Conservation (phyloP, 1,139 yeast species). For the Saccharomyces hybrid region DNA sequence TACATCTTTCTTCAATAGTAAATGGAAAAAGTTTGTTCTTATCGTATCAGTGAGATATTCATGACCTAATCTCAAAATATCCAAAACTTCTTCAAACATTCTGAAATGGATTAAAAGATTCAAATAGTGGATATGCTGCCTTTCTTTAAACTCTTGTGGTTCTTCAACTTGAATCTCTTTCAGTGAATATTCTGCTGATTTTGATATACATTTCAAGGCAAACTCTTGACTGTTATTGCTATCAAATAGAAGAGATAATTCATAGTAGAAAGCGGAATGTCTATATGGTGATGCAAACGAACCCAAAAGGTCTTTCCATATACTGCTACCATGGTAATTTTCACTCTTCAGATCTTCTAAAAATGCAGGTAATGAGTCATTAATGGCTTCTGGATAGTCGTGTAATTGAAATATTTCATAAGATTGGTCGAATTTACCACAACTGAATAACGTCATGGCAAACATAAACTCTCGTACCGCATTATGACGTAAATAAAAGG, state of each 20-base stretch:
- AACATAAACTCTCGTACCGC: conserved; percentile 23
- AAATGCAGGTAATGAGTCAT: conserved; percentile 16
- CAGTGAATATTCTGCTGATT: conserved; percentile 25
- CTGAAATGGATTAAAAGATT: conserved; percentile 23
- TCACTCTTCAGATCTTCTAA: conserved; percentile 12
- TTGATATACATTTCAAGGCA: conserved; percentile 25
- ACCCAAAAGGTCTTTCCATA: conserved; percentile 22
- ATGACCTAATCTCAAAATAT: conserved; percentile 27
- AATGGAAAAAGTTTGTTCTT: conserved; percentile 21
- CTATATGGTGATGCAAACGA: conserved; percentile 13
- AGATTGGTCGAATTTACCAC: conserved; percentile 21
- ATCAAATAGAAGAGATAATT: conserved; percentile 19
- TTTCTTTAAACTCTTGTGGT: conserved; percentile 17
- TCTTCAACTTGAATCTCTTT: conserved; percentile 14
- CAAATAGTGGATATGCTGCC: conserved; percentile 24
- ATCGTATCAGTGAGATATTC: conserved; percentile 15
- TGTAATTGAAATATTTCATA: conserved; percentile 22
- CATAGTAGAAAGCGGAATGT: conserved; percentile 16
- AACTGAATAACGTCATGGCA: conserved; percentile 24
- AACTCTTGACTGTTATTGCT: conserved; percentile 13
- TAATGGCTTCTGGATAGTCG: conserved; percentile 16
- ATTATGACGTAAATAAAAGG: conserved; percentile 18
- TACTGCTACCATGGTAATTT: conserved; percentile 6
- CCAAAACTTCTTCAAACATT: conserved; percentile 26
- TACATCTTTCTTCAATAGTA: conserved; percentile 16